Conservation (phyloP, 2,329 filamentous ascomycete genomes). For the Ophiostoma sp. region DNA sequence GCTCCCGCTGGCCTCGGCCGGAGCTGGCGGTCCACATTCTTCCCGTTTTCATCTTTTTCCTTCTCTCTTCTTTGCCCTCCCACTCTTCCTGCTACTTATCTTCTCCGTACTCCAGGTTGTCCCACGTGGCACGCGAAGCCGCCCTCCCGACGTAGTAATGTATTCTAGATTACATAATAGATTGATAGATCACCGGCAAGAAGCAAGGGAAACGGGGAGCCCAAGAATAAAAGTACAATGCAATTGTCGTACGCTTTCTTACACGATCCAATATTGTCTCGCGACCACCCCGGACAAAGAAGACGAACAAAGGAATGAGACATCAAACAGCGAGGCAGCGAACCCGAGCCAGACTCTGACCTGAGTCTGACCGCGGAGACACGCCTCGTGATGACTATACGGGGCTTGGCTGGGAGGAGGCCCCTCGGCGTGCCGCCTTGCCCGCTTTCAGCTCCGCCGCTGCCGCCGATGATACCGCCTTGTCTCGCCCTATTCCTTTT, state of each 20-base stretch:
- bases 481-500: background rate
- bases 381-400: background rate
- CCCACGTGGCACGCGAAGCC: constrained; percentile 23
- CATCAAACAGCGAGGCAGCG: background rate
- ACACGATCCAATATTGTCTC: background rate
- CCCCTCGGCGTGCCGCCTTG: constrained; percentile 8
- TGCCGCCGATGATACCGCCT: background rate
- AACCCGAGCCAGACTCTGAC: too few relatives aligned
- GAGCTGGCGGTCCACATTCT: background rate
- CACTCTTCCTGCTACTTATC: background rate
- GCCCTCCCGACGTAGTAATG: constrained; percentile 15
- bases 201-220: background rate
- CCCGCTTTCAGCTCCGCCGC: background rate
- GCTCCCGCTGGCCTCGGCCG: too few relatives aligned
- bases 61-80: background rate
- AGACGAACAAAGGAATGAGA: constrained; percentile 6
- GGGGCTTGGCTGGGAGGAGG: constrained; percentile 9
- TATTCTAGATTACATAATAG: background rate
- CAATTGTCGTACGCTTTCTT: background rate
- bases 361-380: too few relatives aligned
- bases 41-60: background rate
- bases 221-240: background rate
- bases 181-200: too few relatives aligned
- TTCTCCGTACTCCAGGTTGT: constrained; percentile 16
- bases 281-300: background rate